Evolutionary conservation across 2,329 filamentous ascomycete genomes (phyloP).

Genomic region (Daldinia eschscholtzii): DNA sequence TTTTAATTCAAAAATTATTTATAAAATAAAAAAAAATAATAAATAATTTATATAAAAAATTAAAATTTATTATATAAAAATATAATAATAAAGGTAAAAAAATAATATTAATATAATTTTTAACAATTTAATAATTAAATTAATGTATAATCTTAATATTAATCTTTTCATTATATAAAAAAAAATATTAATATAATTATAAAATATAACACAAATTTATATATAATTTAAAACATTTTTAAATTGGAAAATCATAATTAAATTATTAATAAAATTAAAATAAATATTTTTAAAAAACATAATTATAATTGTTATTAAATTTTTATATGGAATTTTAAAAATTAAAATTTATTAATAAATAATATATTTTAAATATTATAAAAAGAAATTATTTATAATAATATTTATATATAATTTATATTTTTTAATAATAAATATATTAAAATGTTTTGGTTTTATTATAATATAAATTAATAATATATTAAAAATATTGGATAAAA

Average conservation of each 20-base stretch:
- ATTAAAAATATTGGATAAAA: neutral
- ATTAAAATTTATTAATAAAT: neutral
- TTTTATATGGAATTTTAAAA: neutral
- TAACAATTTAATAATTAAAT: neutral
- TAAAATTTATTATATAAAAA: conserved; percentile 1
- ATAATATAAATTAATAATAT: conserved; percentile 9
- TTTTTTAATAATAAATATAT: neutral
- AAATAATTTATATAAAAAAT: conserved; percentile 6
- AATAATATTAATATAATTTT: neutral
- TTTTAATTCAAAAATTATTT: conserved; percentile 6
- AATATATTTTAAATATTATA: conserved; percentile 8
- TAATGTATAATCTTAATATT: neutral
- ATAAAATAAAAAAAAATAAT: conserved; percentile 8
- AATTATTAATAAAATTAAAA: conserved; percentile 1
- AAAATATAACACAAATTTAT: conserved; percentile 5
- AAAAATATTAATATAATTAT: neutral
- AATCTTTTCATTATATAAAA: neutral
- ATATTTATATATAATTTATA: conserved; percentile 1
- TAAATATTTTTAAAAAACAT: neutral
- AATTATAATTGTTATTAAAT: neutral
- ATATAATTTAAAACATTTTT: neutral
- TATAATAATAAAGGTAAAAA: conserved; percentile 17
- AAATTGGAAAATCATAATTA: conserved; percentile 2
- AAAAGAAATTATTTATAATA: neutral
- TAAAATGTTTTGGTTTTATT: neutral